These are phyloP conservation scores for Ambrosiella cleistominuta DNA, from an alignment of 2,329 filamentous ascomycete species.

Conservation along the genomic window DNA sequence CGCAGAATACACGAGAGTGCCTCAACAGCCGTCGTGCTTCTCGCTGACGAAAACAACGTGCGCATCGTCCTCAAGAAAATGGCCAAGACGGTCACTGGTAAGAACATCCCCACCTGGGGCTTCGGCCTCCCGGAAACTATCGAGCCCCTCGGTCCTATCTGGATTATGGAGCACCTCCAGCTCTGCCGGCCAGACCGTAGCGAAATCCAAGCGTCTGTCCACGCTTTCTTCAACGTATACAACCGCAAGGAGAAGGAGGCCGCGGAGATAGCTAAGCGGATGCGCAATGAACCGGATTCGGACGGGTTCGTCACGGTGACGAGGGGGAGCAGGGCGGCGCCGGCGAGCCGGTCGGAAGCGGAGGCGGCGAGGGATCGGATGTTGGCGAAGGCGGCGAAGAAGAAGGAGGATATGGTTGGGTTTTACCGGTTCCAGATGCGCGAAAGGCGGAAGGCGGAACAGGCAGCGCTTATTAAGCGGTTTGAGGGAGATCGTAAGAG, in stretches of 20 bases:
- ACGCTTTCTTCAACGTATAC: slow-evolving; percentile 76
- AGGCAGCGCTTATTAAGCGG: slow-evolving; percentile 46
- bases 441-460: slow-evolving; percentile 60
- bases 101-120: slow-evolving; percentile 51
- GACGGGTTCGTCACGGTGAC: slow-evolving; percentile 92
- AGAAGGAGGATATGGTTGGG: slow-evolving; percentile 46
- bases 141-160: slow-evolving; percentile 34
- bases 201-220: slow-evolving; percentile 52
- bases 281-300: slow-evolving; percentile 70
- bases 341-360: slow-evolving; percentile 55
- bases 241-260: slow-evolving; percentile 50
- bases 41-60: slow-evolving; percentile 68
- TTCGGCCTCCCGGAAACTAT: slow-evolving; percentile 34
- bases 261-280: slow-evolving; percentile 40
- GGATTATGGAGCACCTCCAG: slow-evolving; percentile 48
- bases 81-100: slow-evolving; percentile 38
- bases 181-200: slow-evolving; percentile 52
- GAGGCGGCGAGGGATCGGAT: slow-evolving; percentile 41
- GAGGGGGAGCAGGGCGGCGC: slow-evolving; percentile 55
- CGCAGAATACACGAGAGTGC: slow-evolving; percentile 54
- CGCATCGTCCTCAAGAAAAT: slow-evolving; percentile 61
- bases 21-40: slow-evolving; percentile 60
- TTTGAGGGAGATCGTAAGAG: slow-evolving; percentile 63
- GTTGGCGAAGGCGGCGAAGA: slow-evolving; percentile 45
- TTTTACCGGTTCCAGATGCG: slow-evolving; percentile 76